Conservation (phyloP, 176 grass and related monocot species). For the Sorghum bicolor region DNA sequence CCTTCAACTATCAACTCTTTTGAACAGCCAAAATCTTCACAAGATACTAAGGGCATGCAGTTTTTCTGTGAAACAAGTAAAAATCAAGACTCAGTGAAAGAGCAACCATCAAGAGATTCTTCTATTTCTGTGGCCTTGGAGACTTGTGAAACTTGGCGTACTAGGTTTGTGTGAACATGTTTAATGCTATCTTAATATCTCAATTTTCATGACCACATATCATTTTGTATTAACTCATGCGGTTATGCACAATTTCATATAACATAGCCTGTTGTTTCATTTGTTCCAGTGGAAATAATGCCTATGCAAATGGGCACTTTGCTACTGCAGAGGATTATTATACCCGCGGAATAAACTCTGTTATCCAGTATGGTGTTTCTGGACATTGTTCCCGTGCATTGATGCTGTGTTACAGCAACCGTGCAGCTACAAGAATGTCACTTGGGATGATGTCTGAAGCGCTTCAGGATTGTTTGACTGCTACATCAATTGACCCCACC, state of each 20-base stretch:
- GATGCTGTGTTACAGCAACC: constrained; percentile 96
- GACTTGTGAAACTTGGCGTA: constrained; percentile 85
- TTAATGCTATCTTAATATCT: constrained; percentile 22
- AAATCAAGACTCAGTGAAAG: constrained; percentile 30
- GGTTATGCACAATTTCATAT: constrained; percentile 11
- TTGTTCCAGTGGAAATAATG: constrained; percentile 85
- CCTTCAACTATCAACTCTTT: constrained; percentile 27
- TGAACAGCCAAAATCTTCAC: constrained; percentile 30
- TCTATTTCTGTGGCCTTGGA: constrained; percentile 41
- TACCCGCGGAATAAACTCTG: constrained; percentile 75
- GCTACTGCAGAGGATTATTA: constrained; percentile 89
- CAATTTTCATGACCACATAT: constrained; percentile 9
- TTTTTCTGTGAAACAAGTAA: constrained; percentile 35
- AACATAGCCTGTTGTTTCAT: constrained; percentile 29
- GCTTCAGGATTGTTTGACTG: constrained; percentile 75
- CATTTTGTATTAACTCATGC: not conserved
- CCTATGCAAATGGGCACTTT: constrained; percentile 81
- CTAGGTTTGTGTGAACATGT: constrained; percentile 50
- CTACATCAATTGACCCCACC: constrained; percentile 60
- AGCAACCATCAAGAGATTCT: constrained; percentile 23
- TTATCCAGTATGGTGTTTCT: constrained; percentile 46
- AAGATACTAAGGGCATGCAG: constrained; percentile 36
- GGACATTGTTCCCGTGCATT: constrained; percentile 49
- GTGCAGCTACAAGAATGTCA: constrained; percentile 88
- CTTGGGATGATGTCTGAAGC: constrained; percentile 85